A percentile compares a stretch with the other conserved stretches of the same genome.
Evolutionary conservation across 106 monocot species (phyloP).

Genomic region (Cymbidium sinense): DNA sequence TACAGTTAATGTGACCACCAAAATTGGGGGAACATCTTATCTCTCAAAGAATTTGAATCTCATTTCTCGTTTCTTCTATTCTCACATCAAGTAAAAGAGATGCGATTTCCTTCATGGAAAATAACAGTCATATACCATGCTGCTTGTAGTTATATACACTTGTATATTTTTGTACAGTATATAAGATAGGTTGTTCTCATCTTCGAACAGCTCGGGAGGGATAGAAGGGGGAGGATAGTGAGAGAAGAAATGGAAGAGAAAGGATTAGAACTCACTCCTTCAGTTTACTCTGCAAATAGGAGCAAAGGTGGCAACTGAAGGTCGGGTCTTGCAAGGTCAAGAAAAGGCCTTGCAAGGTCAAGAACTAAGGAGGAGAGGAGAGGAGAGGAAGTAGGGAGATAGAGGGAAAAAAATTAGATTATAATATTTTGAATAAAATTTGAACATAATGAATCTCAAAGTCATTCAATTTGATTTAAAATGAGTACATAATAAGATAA

Average conservation of each 20-base stretch:
- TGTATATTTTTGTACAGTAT: no score
- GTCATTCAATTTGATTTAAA: background rate
- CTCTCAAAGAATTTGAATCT: no score
- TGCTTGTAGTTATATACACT: no score
- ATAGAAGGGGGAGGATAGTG: constrained; percentile 1
- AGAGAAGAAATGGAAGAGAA: background rate
- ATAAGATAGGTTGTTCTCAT: no score
- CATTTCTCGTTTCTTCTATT: no score
- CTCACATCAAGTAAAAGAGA: no score
- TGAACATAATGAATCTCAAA: no score
- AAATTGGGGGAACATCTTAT: no score
- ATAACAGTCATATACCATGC: no score
- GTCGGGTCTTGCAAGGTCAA: constrained; percentile 8
- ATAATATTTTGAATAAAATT: background rate
- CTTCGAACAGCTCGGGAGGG: background rate
- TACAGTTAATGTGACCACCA: no score
- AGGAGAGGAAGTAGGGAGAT: background rate
- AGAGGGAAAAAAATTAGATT: background rate
- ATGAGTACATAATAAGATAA: no score
- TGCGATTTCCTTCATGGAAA: no score
- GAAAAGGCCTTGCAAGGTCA: constrained; percentile 10
- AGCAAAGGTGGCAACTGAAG: background rate
- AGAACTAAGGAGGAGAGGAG: background rate
- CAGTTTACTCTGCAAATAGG: background rate
- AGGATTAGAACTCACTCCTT: background rate